Evolutionary conservation across 2,329 filamentous ascomycete species (phyloP), one percentile per base, ranked within the genome.

Genomic region (Periconia sp.): DNA sequence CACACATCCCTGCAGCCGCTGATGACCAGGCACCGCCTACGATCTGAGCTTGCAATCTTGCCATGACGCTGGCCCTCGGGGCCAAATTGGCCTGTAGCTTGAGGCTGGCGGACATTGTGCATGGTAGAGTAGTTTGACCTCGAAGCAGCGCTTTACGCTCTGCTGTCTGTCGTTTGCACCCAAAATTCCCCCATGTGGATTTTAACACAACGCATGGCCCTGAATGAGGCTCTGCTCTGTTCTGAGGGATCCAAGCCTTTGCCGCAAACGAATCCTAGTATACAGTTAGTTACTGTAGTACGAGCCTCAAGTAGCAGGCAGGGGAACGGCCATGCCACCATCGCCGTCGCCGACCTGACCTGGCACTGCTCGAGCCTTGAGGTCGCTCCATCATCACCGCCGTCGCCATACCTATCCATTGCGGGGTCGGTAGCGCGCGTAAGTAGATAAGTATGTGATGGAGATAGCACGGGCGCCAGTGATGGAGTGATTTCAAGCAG

Each of bases 1-100:
- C 66, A 64, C 58, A 47, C 53, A 56, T 56, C 59, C 53, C 58
- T 66, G 65, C 64, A 66, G 20, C 27, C 57, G 66, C 63, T 70
- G 62, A 68, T 63, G 54, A 54, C 37, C 45, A 47, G 60, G 60
- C 48, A 49, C 57, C 45, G 55, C 58, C 59, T 37, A 49, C 27
- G 14, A 23, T n/a, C 49, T 49, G 47, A 54, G 61, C 59, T 61
- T 53, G 56, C 54, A 61, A 52, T 53, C 47, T 48, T 53, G 46
- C 54, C 47, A 60, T 58, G 56, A 58, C 55, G 58, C 59, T 56
- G 58, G 47, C 37, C 15, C 45, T 42, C 58, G 53, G 47, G 44
- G 57, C 49, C 31, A 50, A 56, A 55, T 52, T 56, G 57, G 59
- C 55, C 43, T 49, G 57, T 64, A 61, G 62, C 64, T 66, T 59